Evolutionary conservation across 2,329 filamentous ascomycete genomes (phyloP).

Genomic region (Fusarium sp.): DNA sequence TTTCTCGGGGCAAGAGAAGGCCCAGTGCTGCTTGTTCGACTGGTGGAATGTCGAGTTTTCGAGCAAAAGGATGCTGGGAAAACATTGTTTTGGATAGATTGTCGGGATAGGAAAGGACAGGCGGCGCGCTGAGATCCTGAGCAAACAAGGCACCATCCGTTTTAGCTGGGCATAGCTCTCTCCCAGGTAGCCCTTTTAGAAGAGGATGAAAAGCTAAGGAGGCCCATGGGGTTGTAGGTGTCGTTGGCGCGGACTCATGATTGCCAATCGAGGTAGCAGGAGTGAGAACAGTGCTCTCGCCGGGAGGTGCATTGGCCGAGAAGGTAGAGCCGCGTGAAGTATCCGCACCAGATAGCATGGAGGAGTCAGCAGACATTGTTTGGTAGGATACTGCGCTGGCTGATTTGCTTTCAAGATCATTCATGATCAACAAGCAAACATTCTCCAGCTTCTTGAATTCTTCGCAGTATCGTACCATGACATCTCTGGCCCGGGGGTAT

Average conservation of each 20-base stretch:
- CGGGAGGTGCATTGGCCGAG: slow-evolving; percentile 1
- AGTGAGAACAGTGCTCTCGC: slow-evolving; percentile 9
- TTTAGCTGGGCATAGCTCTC: slow-evolving; percentile 52
- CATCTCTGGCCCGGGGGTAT: slow-evolving; percentile 45
- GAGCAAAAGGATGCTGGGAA: slow-evolving; percentile 51
- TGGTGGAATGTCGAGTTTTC: slow-evolving; percentile 43
- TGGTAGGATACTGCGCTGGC: neutral
- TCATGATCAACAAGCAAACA: slow-evolving; percentile 43
- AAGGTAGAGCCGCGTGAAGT: slow-evolving; percentile 15
- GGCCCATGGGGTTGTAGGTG: neutral
- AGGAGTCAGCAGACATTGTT: slow-evolving; percentile 14
- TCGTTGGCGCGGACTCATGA: neutral
- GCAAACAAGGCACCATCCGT: slow-evolving; percentile 52
- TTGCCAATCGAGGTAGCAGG: slow-evolving; percentile 8
- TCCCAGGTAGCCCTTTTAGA: slow-evolving; percentile 52
- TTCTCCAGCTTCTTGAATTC: slow-evolving; percentile 51
- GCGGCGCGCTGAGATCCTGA: slow-evolving; percentile 45
- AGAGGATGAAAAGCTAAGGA: slow-evolving; percentile 55
- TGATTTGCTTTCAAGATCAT: slow-evolving; percentile 25
- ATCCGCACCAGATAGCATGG: slow-evolving; percentile 14
- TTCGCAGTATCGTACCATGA: slow-evolving; percentile 47
- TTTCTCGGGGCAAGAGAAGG: slow-evolving; percentile 50
- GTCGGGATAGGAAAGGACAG: slow-evolving; percentile 49
- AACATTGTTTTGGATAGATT: slow-evolving; percentile 51
- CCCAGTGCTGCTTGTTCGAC: slow-evolving; percentile 48